A percentile compares a stretch with the other conserved stretches of the same genome.
These are phyloP conservation scores for Brachypodium distachyon DNA, from an alignment of 202 grass and related monocot species.

Conservation along the genomic window DNA sequence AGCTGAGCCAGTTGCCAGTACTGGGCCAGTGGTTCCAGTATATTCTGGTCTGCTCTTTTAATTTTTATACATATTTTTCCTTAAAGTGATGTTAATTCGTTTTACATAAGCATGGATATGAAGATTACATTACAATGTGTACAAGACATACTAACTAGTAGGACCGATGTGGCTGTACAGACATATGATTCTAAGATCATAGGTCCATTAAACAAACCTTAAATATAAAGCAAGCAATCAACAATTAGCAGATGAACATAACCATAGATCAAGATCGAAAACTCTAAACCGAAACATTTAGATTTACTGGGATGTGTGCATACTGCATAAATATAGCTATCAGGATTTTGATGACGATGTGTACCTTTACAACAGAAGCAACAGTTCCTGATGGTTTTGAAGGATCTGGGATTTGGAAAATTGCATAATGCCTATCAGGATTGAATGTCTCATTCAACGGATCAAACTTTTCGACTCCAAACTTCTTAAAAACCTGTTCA, in stretches of 20 bases:
- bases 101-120: background rate
- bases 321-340: slow-evolving; percentile 1
- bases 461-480: slow-evolving; percentile 78
- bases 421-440: slow-evolving; percentile 68
- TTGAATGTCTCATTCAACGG: slow-evolving; percentile 72
- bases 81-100: background rate
- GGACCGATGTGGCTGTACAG: background rate
- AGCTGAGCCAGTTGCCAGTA: background rate
- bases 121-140: background rate
- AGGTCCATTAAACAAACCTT: background rate
- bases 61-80: background rate
- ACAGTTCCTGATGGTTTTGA: slow-evolving; percentile 69
- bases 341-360: background rate
- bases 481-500: slow-evolving; percentile 77
- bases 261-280: background rate
- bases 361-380: slow-evolving; percentile 74
- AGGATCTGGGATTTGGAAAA: slow-evolving; percentile 74
- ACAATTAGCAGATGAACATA: background rate
- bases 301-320: background rate
- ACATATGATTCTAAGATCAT: background rate
- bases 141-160: background rate
- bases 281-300: background rate
- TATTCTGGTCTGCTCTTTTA: background rate
- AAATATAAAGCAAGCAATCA: background rate
- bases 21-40: background rate